Conservation (phyloP, 495 filamentous ascomycete species). For the Neurospora sp. region DNA sequence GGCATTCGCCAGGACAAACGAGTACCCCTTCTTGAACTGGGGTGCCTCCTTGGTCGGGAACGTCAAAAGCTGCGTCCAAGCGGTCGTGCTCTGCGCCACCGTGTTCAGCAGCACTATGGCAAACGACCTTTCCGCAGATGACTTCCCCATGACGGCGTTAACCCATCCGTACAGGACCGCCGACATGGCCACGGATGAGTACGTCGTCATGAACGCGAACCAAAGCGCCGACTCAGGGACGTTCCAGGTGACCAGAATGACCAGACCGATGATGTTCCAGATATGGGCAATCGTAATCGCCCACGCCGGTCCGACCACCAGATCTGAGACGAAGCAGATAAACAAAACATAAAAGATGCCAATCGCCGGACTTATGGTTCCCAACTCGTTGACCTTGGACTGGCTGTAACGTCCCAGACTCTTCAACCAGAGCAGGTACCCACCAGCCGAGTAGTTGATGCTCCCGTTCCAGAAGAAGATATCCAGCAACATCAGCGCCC, state of each 20-base stretch:
- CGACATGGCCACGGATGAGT: conserved; percentile 21
- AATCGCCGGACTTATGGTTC: conserved; percentile 24
- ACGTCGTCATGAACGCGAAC: conserved; percentile 35
- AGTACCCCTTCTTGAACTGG: conserved; percentile 38
- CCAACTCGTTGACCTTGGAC: conserved; percentile 21
- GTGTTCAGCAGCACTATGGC: conserved; percentile 21
- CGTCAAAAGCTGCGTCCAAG: conserved; percentile 33
- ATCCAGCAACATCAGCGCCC: conserved; percentile 34
- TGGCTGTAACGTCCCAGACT: conserved; percentile 20
- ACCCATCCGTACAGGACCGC: conserved; percentile 28
- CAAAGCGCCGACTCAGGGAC: conserved; percentile 37
- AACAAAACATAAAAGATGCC: conserved; percentile 38
- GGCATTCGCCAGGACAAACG: conserved; percentile 37
- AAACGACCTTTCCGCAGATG: conserved; percentile 22
- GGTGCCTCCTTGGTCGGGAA: conserved; percentile 26
- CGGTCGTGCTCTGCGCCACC: conserved; percentile 24
- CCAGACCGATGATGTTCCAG: conserved; percentile 21
- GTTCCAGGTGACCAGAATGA: conserved; percentile 31
- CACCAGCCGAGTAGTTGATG: conserved; percentile 28
- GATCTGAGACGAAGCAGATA: conserved; percentile 37
- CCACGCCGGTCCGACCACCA: conserved; percentile 26
- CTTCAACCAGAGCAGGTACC: conserved; percentile 31
- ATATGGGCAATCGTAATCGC: conserved; percentile 23
- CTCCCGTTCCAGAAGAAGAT: conserved; percentile 41
- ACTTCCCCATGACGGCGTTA: conserved; percentile 18